Conservation (phyloP, 345 rosid species). For the Melaleuca alternifolia region DNA sequence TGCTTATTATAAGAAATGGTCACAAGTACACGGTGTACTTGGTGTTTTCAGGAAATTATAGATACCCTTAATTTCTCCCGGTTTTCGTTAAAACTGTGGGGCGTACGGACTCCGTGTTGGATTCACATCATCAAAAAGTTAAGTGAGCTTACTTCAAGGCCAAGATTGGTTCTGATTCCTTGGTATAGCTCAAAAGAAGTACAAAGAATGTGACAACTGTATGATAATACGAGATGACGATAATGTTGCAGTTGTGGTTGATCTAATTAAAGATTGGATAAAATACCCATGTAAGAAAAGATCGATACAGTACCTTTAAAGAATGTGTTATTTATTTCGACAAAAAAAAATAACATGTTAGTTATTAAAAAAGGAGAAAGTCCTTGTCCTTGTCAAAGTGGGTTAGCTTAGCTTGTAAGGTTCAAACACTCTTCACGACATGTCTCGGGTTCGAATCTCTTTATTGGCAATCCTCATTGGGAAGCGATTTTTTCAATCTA, state of each 20-base stretch:
- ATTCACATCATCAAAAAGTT: no score
- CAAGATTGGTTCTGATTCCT: background rate
- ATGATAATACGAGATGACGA: no score
- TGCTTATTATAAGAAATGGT: background rate
- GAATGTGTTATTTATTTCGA: background rate
- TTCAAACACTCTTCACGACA: no score
- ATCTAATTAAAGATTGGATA: background rate
- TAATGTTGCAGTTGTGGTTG: no score
- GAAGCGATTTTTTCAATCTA: no score
- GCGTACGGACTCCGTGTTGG: no score
- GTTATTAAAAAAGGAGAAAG: background rate
- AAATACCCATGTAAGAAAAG: background rate
- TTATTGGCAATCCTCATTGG: no score
- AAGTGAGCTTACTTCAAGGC: background rate
- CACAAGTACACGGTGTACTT: background rate
- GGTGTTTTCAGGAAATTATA: background rate
- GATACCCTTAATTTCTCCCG: background rate
- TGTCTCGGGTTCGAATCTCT: no score
- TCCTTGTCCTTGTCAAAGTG: no score
- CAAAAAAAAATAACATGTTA: background rate
- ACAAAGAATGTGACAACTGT: background rate
- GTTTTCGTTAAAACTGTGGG: background rate
- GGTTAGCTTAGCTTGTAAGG: no score
- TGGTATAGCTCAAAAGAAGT: background rate
- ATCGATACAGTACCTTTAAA: background rate